Conservation (phyloP, 176 grass and related monocot species). For the Puccinellia tenuiflora region DNA sequence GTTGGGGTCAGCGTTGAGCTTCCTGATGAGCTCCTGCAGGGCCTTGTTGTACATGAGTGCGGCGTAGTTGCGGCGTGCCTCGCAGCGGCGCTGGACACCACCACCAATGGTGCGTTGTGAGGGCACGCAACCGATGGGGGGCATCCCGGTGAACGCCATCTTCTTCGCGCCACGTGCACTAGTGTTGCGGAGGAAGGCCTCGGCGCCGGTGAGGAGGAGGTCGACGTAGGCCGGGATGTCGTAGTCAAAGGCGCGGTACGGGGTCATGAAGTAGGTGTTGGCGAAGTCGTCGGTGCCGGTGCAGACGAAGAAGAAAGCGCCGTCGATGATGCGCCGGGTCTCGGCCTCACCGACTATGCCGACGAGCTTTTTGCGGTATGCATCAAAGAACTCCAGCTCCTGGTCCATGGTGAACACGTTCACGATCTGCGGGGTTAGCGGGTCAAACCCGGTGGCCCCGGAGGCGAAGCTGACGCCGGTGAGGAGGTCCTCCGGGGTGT, state of each 20-base stretch:
- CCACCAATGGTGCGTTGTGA: constrained; percentile 67
- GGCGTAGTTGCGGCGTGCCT: constrained; percentile 44
- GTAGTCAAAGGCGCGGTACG: constrained; percentile 47
- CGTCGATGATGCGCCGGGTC: constrained; percentile 38
- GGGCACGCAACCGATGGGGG: constrained; percentile 78
- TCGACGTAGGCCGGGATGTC: constrained; percentile 78
- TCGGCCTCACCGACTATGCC: constrained; percentile 45
- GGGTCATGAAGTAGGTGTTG: constrained; percentile 85
- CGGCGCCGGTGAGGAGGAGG: constrained; percentile 45
- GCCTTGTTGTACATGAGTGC: constrained; percentile 57
- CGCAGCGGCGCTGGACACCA: constrained; percentile 37
- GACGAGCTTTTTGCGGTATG: constrained; percentile 55
- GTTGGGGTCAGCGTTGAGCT: neutral
- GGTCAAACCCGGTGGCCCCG: constrained; percentile 72
- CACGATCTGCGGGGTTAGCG: constrained; percentile 56
- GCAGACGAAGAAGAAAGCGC: constrained; percentile 55
- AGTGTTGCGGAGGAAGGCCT: constrained; percentile 29
- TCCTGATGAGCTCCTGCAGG: constrained; percentile 28
- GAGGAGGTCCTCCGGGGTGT: constrained; percentile 48
- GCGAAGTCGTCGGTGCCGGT: constrained; percentile 75
- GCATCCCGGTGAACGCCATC: constrained; percentile 62
- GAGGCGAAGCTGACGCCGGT: constrained; percentile 93
- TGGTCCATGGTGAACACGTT: constrained; percentile 58
- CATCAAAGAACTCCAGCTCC: constrained; percentile 57
- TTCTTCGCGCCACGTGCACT: constrained; percentile 29